Percentiles rank a stretch among this genome's conserved stretches.
These are phyloP conservation scores for Henningerozyma blattae DNA, from an alignment of 805 yeast species.

Conservation along the genomic window DNA sequence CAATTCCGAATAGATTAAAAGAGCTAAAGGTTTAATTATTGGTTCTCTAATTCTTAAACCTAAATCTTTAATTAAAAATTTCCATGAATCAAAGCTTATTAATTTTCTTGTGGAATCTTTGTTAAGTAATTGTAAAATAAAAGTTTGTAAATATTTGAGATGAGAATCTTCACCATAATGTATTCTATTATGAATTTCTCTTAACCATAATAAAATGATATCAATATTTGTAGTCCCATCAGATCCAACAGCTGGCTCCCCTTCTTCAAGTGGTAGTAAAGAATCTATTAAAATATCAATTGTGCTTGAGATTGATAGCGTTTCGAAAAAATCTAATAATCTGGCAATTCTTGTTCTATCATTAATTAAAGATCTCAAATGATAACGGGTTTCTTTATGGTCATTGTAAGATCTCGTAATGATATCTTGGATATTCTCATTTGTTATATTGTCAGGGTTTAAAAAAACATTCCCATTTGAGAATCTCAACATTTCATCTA, in stretches of 20 bases:
- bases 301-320: slow-evolving; percentile 7
- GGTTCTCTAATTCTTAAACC: slow-evolving; percentile 11
- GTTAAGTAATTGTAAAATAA: slow-evolving; percentile 18
- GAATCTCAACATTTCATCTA: slow-evolving; percentile 5
- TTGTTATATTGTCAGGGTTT: background rate
- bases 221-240: slow-evolving; percentile 7
- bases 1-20: slow-evolving; percentile 12
- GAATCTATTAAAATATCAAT: slow-evolving; percentile 14
- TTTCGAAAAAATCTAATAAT: slow-evolving; percentile 14
- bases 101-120: slow-evolving; percentile 11
- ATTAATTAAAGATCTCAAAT: slow-evolving; percentile 7
- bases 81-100: slow-evolving; percentile 13
- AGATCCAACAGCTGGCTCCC: background rate
- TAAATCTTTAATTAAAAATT: slow-evolving; percentile 15
- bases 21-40: slow-evolving; percentile 12
- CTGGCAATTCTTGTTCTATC: slow-evolving; percentile 5
- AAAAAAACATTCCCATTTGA: background rate
- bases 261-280: slow-evolving; percentile 1
- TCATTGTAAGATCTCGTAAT: slow-evolving; percentile 18
- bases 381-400: slow-evolving; percentile 13
- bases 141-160: slow-evolving; percentile 10
- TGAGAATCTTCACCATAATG: slow-evolving; percentile 12
- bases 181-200: slow-evolving; percentile 11
- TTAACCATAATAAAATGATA: slow-evolving; percentile 9
- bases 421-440: slow-evolving; percentile 11